Conservation (phyloP, 495 filamentous ascomycete genomes). For the Penicillium fimorum region DNA sequence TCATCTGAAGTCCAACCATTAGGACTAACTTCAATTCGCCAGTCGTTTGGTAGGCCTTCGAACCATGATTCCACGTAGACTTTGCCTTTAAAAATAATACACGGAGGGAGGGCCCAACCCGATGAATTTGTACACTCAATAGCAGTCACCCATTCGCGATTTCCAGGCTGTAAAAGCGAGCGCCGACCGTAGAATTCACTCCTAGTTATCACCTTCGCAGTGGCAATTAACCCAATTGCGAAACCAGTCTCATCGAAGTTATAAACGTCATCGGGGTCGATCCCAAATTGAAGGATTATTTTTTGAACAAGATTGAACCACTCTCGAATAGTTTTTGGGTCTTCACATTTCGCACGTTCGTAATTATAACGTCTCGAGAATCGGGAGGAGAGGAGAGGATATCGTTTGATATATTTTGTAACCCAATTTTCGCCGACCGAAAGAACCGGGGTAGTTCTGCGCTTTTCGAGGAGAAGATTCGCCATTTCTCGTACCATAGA, state of each 20-base stretch:
- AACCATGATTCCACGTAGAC: slow-evolving; percentile 14
- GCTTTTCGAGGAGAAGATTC: too few species aligned
- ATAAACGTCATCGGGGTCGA: background rate
- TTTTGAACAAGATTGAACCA: too few species aligned
- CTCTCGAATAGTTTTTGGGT: too few species aligned
- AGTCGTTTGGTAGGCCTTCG: slow-evolving; percentile 13
- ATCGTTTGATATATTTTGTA: too few species aligned
- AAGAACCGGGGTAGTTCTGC: too few species aligned
- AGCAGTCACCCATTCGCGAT: slow-evolving; percentile 31
- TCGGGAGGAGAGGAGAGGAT: too few species aligned
- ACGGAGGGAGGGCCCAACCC: slow-evolving; percentile 22
- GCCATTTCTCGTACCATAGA: too few species aligned
- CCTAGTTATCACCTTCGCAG: background rate
- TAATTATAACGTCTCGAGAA: too few species aligned
- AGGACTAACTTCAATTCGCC: slow-evolving; percentile 19
- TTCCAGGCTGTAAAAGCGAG: slow-evolving; percentile 30
- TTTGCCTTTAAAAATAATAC: slow-evolving; percentile 29
- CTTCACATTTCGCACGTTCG: too few species aligned
- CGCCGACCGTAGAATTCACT: background rate
- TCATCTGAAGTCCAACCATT: slow-evolving; percentile 33
- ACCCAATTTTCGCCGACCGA: too few species aligned
- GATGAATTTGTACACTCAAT: slow-evolving; percentile 6
- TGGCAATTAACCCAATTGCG: background rate
- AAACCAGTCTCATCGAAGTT: background rate
- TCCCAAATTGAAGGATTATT: too few species aligned